Conservation (phyloP, 2,329 filamentous ascomycete species). For the Arthrinium puccinioides region DNA sequence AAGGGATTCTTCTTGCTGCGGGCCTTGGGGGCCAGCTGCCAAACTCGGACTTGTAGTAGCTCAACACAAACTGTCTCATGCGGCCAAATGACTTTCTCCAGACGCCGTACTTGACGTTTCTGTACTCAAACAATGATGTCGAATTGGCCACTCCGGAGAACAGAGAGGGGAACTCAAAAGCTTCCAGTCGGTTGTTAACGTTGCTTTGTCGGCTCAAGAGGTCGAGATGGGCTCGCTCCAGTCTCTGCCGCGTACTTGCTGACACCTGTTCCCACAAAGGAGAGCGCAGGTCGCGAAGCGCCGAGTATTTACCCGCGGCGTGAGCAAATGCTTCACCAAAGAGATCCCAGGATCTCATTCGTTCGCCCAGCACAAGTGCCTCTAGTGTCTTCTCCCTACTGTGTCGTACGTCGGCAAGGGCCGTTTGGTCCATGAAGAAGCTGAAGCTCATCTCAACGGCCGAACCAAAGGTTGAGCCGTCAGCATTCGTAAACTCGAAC, state of each 20-base stretch:
- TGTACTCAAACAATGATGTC: constrained; percentile 69
- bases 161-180: constrained; percentile 86
- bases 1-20: constrained; percentile 88
- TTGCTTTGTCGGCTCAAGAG: constrained; percentile 64
- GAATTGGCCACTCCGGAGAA: constrained; percentile 86
- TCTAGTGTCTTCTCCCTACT: constrained; percentile 88
- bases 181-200: constrained; percentile 66
- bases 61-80: constrained; percentile 66
- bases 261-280: constrained; percentile 67
- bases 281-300: constrained; percentile 59
- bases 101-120: constrained; percentile 70
- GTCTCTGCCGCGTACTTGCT: constrained; percentile 62
- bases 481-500: constrained; percentile 49
- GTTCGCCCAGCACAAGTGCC: constrained; percentile 80
- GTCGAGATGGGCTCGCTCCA: constrained; percentile 77
- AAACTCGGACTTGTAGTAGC: constrained; percentile 54
- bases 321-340: constrained; percentile 93
- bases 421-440: constrained; percentile 70
- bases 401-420: constrained; percentile 69
- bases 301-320: constrained; percentile 76
- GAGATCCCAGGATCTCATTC: constrained; percentile 71
- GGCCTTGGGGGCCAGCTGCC: constrained; percentile 81
- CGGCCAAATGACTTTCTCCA: constrained; percentile 72
- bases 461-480: constrained; percentile 52
- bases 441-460: constrained; percentile 59